Evolutionary conservation across 2,329 filamentous ascomycete species (phyloP), one percentile per base, ranked within the genome.

Genomic region (Claviceps africana): DNA sequence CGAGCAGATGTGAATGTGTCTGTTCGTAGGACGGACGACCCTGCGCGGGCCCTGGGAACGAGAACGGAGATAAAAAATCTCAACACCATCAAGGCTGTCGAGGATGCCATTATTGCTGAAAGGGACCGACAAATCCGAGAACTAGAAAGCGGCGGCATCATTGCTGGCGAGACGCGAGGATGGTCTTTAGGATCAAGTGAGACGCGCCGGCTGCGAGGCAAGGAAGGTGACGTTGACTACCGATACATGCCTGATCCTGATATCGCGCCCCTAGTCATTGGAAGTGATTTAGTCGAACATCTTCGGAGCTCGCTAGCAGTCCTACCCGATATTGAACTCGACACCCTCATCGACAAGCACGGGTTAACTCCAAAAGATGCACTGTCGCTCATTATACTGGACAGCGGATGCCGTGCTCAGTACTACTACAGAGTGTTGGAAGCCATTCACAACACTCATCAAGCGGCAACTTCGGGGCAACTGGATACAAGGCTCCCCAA

Each of bases 201-300:
- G 64, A 97, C 93, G 3, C 82, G 81, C 54, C 78, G 85, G 42
- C 71, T 98, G 44, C 79, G 93, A 61, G 88, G 88, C 28, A 98
- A 98, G 66, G 93, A 97, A 66, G 93, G 93, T 47, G 91, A 95
- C 63, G 89, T 97, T 6, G 93, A 98, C 67, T 98, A 98, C 67
- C 78, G 93, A 43, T 98, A 98, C 64, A 97, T 98, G 91, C 91
- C 93, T 0, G 93, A 98, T 65, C 88, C 93, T 5, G 93, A 98
- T 64, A 75, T 98, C 15, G 77, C 80, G 0, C 88, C 93, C 1
- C 73, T 98, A 1, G 64, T 89, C 2, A 85, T 98, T 55, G 82
- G 82, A 8, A 63, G 75, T 2, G 82, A 86, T 53, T 73, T 97
- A 0, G 71, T 96, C 4, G 62, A 73, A 5, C 73, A 83, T 56